Evolutionary conservation across 441 rosid genomes (phyloP).

Genomic region (Viola pubescens): DNA sequence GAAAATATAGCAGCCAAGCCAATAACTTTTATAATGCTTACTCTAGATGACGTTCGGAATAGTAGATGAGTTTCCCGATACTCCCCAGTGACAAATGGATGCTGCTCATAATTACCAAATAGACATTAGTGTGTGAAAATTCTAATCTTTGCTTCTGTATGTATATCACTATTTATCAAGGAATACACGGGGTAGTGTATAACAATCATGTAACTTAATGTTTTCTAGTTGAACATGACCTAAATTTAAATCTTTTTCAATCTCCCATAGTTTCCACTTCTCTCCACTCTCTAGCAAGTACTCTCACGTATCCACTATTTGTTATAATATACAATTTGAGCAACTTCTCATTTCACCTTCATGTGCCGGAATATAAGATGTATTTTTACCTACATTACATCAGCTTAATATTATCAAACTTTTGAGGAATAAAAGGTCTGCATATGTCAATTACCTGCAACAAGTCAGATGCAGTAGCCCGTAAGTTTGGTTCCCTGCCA

Average conservation of each 20-base stretch:
- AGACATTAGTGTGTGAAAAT: constrained; percentile 1
- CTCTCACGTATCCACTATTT: background rate
- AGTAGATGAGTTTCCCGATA: constrained; percentile 39
- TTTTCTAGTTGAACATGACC: background rate
- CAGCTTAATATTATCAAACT: constrained; percentile 1
- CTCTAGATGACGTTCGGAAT: constrained; percentile 26
- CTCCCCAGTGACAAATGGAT: constrained; percentile 66
- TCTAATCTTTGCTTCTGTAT: background rate
- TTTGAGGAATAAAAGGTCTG: constrained; percentile 7
- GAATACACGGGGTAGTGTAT: too few relatives aligned
- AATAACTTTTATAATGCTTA: constrained; percentile 20
- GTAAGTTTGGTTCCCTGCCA: constrained; percentile 76
- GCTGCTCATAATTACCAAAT: constrained; percentile 45
- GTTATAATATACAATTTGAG: background rate
- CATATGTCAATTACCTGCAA: constrained; percentile 48
- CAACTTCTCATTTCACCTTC: background rate
- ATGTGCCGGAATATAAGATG: background rate
- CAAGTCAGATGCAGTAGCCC: constrained; percentile 64
- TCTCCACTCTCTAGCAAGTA: background rate
- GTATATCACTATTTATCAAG: background rate
- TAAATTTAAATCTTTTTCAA: background rate
- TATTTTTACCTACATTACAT: constrained; percentile 1
- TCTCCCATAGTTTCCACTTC: background rate
- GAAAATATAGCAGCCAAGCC: constrained; percentile 13
- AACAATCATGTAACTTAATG: too few relatives aligned